Base-by-base conservation (phyloP, 2,329 filamentous ascomycete species). In the Cladobotryum protrusum region DNA sequence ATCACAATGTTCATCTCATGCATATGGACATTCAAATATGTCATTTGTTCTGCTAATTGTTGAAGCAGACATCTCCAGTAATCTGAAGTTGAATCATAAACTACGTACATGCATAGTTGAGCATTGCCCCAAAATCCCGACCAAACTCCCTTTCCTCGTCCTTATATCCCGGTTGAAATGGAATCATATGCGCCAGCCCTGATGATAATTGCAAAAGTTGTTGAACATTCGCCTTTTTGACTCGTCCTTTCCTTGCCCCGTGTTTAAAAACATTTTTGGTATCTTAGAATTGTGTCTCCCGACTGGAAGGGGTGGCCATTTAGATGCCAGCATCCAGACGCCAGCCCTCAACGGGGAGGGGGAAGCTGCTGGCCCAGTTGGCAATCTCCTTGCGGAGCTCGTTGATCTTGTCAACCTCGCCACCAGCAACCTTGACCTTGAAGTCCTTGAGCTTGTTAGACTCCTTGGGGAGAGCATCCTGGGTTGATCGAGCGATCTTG, bases 401-500 rank as follows among this genome's bases (percentile, higher is more conserved):
- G 68, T 87, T 84, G 73, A 99, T 92, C 77, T 91, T 87, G 54
- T 81, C 72, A 44, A 95, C 78, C 65, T 86, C 81, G 57, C 89
- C 91, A 59, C 78, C 75, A 52, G 87, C 82, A 55, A 96, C 89
- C 81, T 89, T 92, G 68, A 83, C 84, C 81, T 92, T 95, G 86
- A 99, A 97, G 79, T 99, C 93, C 85, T 97, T 97, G 71, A 95
- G 88, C 84, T 95, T 96, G 84, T 97, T 99, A 65, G 89, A 89
- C 72, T 93, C 87, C 83, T 96, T 96, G 70, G 93, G 92, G 19
- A 97, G 82, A 57, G 79, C 75, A 52, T 68, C 77, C 78, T 97
- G 93, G 62, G 95, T 78, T 66, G 91, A 84, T 81, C 90, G 89
- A 80, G 86, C 88, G 66, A 97, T 80, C 76, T 88, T 88, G 79